phyloP scores from a whole-genome alignment of 2,329 filamentous ascomycete species.

The Amesomyces nigricolor region DNA sequence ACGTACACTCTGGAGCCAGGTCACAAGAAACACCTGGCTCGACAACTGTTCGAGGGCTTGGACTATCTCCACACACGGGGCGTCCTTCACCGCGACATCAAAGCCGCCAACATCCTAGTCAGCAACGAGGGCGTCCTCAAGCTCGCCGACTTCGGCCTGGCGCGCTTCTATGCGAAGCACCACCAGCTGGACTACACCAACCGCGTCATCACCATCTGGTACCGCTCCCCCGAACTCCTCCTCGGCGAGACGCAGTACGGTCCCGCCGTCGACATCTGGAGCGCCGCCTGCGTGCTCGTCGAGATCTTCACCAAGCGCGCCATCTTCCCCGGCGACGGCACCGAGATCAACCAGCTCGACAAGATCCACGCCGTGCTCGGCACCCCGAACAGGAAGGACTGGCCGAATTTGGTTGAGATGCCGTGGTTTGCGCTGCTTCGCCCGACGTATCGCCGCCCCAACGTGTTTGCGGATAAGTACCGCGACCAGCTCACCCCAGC shows the following conservation, averaged over 20 bases:
- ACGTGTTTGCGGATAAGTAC: constrained; percentile 79
- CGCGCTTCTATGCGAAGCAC: constrained; percentile 91
- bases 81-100: constrained; percentile 96
- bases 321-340: constrained; percentile 91
- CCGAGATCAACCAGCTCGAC: constrained; percentile 92
- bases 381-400: constrained; percentile 76
- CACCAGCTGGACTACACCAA: constrained; percentile 95
- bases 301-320: constrained; percentile 93
- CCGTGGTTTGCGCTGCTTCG: constrained; percentile 93
- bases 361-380: constrained; percentile 94
- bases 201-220: constrained; percentile 98
- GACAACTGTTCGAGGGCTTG: constrained; percentile 87
- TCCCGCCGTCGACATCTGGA: constrained; percentile 91
- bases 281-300: constrained; percentile 90
- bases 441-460: constrained; percentile 66
- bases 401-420: constrained; percentile 89
- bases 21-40: constrained; percentile 89
- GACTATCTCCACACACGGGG: constrained; percentile 89
- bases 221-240: constrained; percentile 83
- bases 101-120: constrained; percentile 94
- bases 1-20: constrained; percentile 76
- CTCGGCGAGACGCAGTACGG: constrained; percentile 88
- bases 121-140: constrained; percentile 86
- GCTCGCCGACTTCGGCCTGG: constrained; percentile 91
- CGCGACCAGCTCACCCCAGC: constrained; percentile 68